phyloP scores from a whole-genome alignment of 179 eudicot genomes.

The Spinacia oleracea region DNA sequence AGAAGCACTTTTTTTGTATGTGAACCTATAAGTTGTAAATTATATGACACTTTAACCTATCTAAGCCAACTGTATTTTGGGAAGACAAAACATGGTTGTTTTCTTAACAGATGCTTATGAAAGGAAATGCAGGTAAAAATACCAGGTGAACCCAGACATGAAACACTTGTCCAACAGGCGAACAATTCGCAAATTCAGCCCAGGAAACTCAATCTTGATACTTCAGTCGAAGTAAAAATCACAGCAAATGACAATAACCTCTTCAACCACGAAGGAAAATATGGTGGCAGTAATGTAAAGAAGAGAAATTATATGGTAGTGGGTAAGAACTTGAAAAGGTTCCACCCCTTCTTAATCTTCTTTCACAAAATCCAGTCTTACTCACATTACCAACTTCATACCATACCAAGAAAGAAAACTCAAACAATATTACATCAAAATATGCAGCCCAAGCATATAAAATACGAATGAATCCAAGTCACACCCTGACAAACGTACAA shows the following conservation, averaged over 20 bases:
- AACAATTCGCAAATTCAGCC: background rate
- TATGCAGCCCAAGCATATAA: background rate
- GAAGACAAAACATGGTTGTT: no score
- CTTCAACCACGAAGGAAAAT: background rate
- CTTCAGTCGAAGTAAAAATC: background rate
- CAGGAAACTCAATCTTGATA: background rate
- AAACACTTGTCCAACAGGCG: background rate
- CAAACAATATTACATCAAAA: no score
- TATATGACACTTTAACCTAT: no score
- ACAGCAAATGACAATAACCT: background rate
- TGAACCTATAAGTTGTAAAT: no score
- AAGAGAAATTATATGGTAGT: background rate
- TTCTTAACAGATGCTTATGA: no score
- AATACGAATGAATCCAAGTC: background rate
- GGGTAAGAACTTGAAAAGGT: background rate
- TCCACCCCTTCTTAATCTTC: background rate
- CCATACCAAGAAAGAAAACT: background rate
- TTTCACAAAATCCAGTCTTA: background rate
- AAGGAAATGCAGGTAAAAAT: no score
- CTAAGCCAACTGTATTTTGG: no score
- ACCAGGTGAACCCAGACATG: background rate
- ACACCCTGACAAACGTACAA: background rate
- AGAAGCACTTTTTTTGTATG: no score
- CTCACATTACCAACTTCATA: background rate
- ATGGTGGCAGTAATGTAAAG: background rate